Evolutionary conservation across 192 early-diverging fungal species (phyloP), one percentile per base, ranked within the genome.

Genomic region (Entomortierella chlamydospora): DNA sequence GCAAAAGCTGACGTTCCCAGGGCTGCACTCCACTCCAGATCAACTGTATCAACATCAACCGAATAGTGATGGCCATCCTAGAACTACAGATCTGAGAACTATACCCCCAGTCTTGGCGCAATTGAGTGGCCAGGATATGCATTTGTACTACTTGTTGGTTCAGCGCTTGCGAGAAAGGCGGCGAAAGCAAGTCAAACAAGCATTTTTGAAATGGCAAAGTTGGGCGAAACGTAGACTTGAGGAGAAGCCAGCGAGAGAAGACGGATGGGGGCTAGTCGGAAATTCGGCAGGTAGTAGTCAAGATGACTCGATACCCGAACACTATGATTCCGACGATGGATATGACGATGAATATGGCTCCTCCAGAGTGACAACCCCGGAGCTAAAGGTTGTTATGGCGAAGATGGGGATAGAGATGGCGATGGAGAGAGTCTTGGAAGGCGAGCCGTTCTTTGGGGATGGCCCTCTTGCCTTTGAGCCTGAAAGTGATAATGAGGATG

Each of bases 71-170:
- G 37, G 10, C 29, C 10, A 22, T 5, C 34, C 56, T 11, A 31
- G 30, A 1, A 6, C 30, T 31, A 26, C 31, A 7, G 23, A 8
- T 0, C 2, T 45, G 23, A 34, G 39, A 22, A 62, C 53, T 4
- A 70, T 79, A 29, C 68, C 76, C 7, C 76, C 76, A 20, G 61
- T 57, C 1, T n/a, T 79, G 42, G 67, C 76, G 10, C 25, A 54
- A 1, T 11, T 79, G 33, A 43, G 56, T 11, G 68, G 76, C 1
- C 37, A 68, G 26, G 76, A 79, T 20, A 79, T 70, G 76, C 63
- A 66, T 25, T n/a, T 45, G 5, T 70, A 70, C 41, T 70, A 70
- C 50, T 26, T 53, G 20, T 31, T 79, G 51, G 68, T 65, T 0
- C 61, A 60, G 26, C 41, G 66, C 34, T 23, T 79, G 18, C 33